Base-by-base conservation (phyloP, 1,139 yeast genomes). In the Taphrina pruni region DNA sequence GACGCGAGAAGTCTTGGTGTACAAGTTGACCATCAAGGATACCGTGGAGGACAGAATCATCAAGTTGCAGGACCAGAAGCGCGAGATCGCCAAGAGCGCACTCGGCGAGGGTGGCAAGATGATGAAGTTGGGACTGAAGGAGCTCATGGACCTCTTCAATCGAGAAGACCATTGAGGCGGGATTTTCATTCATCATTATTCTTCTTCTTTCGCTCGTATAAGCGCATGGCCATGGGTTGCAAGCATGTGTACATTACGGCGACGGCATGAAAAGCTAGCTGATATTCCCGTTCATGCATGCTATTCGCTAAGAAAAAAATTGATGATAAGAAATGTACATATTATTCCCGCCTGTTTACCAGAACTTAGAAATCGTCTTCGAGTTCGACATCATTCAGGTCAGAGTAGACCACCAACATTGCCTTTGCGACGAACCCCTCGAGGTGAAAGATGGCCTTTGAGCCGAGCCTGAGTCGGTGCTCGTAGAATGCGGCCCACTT, bases 381-480 rank as follows among this genome's bases (percentile, higher is more conserved):
- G 38, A 64, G 57, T 36, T 64, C 67, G 55, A 64, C 60, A 38
- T 55, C 67, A n/a, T 64, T 64, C 46, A 64, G 36, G 56, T 64
- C 67, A 32, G 67, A 56, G 26, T 64, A 64, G 39, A 64, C 61
- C 38, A 64, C 52, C 54, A 64, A 48, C 98, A 94, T 94, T 1
- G 87, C 86, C 76, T 86, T 88, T 0, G 98, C 97, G 20, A 90
- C 86, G 77, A 91, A 94, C 0, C 98, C 99, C 79, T 94, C 99
- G 71, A 94, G 81, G 78, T 94, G 99, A 79, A 91, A 94, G 17
- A 94, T 94, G 57, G 94, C 89, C 78, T 94, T 94, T 73, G 85
- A 85, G 0, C 99, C 99, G 71, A 90, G 81, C 72, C 94, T 86
- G 71, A 94, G 82, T 70, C 99, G 85, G 76, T 94, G 97, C 76